These are phyloP conservation scores for Pisolithus sp. DNA, from an alignment of 768 basidiomycete genomes.

Conservation along the genomic window DNA sequence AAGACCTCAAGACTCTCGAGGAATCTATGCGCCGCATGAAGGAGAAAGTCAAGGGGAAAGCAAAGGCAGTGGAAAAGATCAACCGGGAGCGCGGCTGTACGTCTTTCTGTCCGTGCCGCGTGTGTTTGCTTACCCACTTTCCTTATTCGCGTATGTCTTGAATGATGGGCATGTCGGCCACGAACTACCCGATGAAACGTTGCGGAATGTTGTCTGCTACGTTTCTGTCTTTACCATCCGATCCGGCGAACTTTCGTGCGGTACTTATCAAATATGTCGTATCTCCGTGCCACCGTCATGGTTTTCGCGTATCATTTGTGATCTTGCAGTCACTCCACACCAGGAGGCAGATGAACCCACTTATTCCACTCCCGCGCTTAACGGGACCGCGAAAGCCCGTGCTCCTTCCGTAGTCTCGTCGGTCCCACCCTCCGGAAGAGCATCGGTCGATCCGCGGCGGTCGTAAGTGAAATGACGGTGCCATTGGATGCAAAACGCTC, in stretches of 20 bases:
- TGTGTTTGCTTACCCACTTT: conserved; percentile 7
- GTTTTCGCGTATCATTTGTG: conserved; percentile 6
- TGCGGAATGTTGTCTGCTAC: conserved; percentile 4
- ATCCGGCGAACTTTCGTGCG: conserved; percentile 10
- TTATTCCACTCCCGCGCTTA: conserved; percentile 21
- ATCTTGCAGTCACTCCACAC: conserved; percentile 39
- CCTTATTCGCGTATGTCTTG: conserved; percentile 14
- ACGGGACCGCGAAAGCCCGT: conserved; percentile 40
- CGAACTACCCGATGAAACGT: conserved; percentile 7
- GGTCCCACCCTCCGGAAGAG: conserved; percentile 43
- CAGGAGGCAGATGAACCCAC: conserved; percentile 46
- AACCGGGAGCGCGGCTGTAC: conserved; percentile 73
- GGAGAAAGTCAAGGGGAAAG: conserved; percentile 71
- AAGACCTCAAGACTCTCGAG: conserved; percentile 68
- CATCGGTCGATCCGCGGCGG: conserved; percentile 58
- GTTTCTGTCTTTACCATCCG: not conserved
- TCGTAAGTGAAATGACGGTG: conserved; percentile 35
- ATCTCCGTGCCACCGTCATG: conserved; percentile 1
- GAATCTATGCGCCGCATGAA: conserved; percentile 72
- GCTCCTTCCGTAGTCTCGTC: conserved; percentile 41
- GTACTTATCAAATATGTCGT: conserved; percentile 5
- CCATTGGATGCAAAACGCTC: conserved; percentile 12
- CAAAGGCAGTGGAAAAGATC: conserved; percentile 60
- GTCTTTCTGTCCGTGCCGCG: conserved; percentile 30
- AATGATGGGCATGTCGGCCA: conserved; percentile 3